These are phyloP conservation scores for Ulota crispa DNA, from an alignment of 225 moss, liverwort and hornwort genomes.

Conservation along the genomic window DNA sequence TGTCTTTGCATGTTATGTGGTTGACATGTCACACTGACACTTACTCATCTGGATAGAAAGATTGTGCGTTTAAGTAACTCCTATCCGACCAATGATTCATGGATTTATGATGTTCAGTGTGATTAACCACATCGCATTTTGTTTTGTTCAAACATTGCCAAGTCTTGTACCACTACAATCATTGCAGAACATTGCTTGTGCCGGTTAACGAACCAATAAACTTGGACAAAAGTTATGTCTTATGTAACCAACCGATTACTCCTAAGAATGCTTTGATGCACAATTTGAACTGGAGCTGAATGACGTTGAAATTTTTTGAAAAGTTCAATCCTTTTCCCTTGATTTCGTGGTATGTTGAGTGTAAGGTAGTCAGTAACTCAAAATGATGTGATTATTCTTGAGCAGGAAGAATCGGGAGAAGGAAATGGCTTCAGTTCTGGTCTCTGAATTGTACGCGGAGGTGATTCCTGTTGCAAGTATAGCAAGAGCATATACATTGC, in stretches of 20 bases:
- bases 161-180: background rate
- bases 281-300: background rate
- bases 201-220: background rate
- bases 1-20: background rate
- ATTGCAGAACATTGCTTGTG: background rate
- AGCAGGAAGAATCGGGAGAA: conserved; percentile 90
- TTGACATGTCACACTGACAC: background rate
- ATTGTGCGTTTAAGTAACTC: background rate
- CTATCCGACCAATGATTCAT: background rate
- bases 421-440: conserved; percentile 90
- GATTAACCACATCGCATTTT: too few species aligned
- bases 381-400: background rate
- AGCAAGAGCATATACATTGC: conserved; percentile 74
- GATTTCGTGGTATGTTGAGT: background rate
- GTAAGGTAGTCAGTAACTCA: background rate
- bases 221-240: background rate
- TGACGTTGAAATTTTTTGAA: background rate
- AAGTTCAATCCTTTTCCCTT: background rate
- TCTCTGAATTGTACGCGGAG: conserved; percentile 91
- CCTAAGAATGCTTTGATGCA: background rate
- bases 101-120: background rate
- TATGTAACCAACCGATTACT: background rate
- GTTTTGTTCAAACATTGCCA: background rate
- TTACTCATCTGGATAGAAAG: background rate
- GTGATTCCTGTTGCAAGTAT: conserved; percentile 86